Evolutionary conservation across 2,329 filamentous ascomycete genomes (phyloP).

Genomic region (Leptodontidium sp.): DNA sequence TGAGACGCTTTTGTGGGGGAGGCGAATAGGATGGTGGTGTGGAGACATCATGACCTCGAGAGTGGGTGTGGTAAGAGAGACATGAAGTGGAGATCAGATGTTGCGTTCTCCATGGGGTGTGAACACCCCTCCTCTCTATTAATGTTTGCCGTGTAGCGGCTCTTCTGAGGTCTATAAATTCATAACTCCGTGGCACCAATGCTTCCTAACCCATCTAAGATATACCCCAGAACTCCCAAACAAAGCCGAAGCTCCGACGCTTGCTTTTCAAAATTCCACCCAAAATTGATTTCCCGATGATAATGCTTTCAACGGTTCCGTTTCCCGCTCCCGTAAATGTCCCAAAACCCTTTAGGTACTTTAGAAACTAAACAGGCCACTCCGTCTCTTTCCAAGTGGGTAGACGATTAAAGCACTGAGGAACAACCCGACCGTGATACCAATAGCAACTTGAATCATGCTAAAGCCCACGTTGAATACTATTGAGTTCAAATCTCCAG

Average conservation of each 20-base stretch:
- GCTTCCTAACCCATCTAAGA: not conserved
- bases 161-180: conserved; percentile 19
- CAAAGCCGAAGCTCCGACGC: conserved; percentile 18
- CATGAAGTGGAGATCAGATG: not conserved
- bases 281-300: not conserved
- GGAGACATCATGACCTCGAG: not conserved
- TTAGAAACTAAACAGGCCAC: conserved; percentile 52
- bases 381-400: conserved; percentile 52
- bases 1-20: not conserved
- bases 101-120: not conserved
- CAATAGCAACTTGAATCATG: conserved; percentile 53
- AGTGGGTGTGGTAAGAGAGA: conserved; percentile 4
- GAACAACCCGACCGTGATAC: conserved; percentile 53
- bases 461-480: conserved; percentile 51
- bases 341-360: not conserved
- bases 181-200: conserved; percentile 13
- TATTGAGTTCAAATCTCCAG: conserved; percentile 46
- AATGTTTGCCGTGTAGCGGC: conserved; percentile 12
- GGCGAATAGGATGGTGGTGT: conserved; percentile 2
- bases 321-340: conserved; percentile 10
- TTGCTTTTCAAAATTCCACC: conserved; percentile 13
- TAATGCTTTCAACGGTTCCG: not conserved
- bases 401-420: conserved; percentile 51
- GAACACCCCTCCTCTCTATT: not conserved
- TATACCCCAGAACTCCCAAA: conserved; percentile 10